phyloP scores from a whole-genome alignment of 306 rosid genomes.

The Inga leiocalycina region DNA sequence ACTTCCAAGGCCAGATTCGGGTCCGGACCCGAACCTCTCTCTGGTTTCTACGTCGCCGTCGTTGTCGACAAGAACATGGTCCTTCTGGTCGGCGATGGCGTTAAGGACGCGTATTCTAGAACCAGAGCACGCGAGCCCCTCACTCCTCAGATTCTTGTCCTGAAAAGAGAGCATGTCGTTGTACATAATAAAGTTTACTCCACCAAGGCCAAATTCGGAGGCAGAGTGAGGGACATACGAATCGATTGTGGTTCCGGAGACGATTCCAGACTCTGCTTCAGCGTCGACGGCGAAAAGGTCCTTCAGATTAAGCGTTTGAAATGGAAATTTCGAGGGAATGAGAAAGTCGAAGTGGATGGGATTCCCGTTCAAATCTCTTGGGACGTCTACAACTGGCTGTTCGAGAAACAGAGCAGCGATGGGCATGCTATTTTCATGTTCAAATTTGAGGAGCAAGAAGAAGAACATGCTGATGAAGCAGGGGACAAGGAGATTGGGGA shows the following conservation, averaged over 20 bases:
- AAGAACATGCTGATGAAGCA: not conserved
- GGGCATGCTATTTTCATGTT: constrained; percentile 85
- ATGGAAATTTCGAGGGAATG: constrained; percentile 87
- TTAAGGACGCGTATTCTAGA: constrained; percentile 58
- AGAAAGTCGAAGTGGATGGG: constrained; percentile 65
- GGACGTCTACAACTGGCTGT: constrained; percentile 91
- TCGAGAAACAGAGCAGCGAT: constrained; percentile 49
- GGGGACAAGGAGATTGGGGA: constrained; percentile 19
- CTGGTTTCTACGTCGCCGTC: constrained; percentile 72
- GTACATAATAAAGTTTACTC: constrained; percentile 59
- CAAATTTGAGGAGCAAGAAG: constrained; percentile 65
- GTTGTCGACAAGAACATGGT: constrained; percentile 61
- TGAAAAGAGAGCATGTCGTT: constrained; percentile 74
- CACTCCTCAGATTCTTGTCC: constrained; percentile 44
- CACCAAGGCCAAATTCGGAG: constrained; percentile 69
- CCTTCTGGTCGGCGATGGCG: constrained; percentile 69
- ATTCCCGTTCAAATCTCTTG: constrained; percentile 74
- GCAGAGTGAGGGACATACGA: constrained; percentile 56
- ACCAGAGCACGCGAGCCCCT: constrained; percentile 46
- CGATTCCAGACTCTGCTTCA: constrained; percentile 35
- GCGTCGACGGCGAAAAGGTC: constrained; percentile 39
- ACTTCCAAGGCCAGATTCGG: constrained; percentile 64
- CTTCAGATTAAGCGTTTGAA: constrained; percentile 43
- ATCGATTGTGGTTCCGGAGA: constrained; percentile 60
- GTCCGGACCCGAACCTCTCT: constrained; percentile 67